Base-by-base conservation (phyloP, 805 yeast species). In the Torulaspora delbrueckii region DNA sequence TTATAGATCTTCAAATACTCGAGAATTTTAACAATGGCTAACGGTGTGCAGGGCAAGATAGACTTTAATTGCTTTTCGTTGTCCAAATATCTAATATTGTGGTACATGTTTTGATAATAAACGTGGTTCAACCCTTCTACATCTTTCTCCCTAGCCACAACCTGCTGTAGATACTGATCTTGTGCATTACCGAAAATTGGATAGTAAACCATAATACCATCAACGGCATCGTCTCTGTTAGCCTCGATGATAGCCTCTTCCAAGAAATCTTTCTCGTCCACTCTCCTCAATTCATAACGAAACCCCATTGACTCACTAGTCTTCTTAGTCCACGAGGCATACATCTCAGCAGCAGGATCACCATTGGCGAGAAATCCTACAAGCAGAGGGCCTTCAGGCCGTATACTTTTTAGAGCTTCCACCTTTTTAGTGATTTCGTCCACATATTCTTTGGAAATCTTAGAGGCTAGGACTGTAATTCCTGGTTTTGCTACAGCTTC, bases 181-280 rank as follows among this genome's bases (percentile, higher is more conserved):
- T 93, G 98, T 48, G 86, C 79, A 62, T 87, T 86, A 3, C 96
- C 96, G 67, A 87, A 93, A 2, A 93, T 98, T 0, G 99, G 99
- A 77, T 91, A 93, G 66, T 93, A 93, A 12, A 93, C 91, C 86
- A 93, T 89, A 54, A 93, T 93, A 19, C 98, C 99, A 62, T 89
- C 82, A 32, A 91, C 86, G 0, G 63, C 55, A 45, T 76, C 78
- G 59, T 90, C 91, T 24, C 73, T 71, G 64, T 93, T 93, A 48
- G 98, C 96, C 34, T 77, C 79, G 38, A 89, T 77, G 49, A 93
- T 79, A 26, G 79, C 82, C 55, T 82, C 89, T 65, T 93, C 99
- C 50, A 93, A 73, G 27, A 82, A 84, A 54, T 93, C 96, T 62
- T 86, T 88, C 54, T 77, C 78, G 14, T 71, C 72, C 14, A 84